These are phyloP conservation scores for Geotrichum europaeum DNA, from an alignment of 1,139 yeast genomes.

Conservation along the genomic window DNA sequence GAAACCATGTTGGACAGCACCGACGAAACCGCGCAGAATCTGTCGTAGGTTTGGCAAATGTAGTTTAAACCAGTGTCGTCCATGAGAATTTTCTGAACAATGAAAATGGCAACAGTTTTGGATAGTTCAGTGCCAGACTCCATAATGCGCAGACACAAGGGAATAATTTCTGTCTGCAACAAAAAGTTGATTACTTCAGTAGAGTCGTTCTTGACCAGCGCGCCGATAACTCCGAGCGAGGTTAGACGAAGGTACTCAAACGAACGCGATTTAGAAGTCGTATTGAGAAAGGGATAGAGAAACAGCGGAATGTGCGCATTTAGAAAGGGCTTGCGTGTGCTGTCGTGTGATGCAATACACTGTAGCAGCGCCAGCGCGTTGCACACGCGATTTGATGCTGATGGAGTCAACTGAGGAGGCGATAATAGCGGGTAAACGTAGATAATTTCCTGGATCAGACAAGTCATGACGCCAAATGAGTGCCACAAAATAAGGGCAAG, in stretches of 20 bases:
- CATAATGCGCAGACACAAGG: slow-evolving; percentile 89
- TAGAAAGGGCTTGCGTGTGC: slow-evolving; percentile 75
- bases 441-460: slow-evolving; percentile 80
- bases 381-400: slow-evolving; percentile 90
- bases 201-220: slow-evolving; percentile 90
- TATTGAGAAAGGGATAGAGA: slow-evolving; percentile 86
- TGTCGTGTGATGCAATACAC: slow-evolving; percentile 93
- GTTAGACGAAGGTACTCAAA: slow-evolving; percentile 91
- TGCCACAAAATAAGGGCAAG: slow-evolving; percentile 91
- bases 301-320: slow-evolving; percentile 90
- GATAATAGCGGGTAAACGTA: slow-evolving; percentile 83
- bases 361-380: slow-evolving; percentile 91
- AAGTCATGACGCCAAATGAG: slow-evolving; percentile 94
- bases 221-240: slow-evolving; percentile 94
- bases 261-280: slow-evolving; percentile 85
- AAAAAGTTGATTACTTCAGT: slow-evolving; percentile 90
- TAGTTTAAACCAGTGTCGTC: slow-evolving; percentile 89
- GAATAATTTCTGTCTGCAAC: slow-evolving; percentile 90
- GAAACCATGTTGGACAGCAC: slow-evolving; percentile 87
- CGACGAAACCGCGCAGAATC: slow-evolving; percentile 89
- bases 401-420: slow-evolving; percentile 80
- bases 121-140: slow-evolving; percentile 91
- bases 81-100: slow-evolving; percentile 82
- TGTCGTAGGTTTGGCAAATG: slow-evolving; percentile 90
- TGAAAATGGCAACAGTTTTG: slow-evolving; percentile 93